A percentile compares a stretch with the other conserved stretches of the same genome.
These are phyloP conservation scores for Venturia pyrina DNA, from an alignment of 2,329 filamentous ascomycete species.

Conservation along the genomic window DNA sequence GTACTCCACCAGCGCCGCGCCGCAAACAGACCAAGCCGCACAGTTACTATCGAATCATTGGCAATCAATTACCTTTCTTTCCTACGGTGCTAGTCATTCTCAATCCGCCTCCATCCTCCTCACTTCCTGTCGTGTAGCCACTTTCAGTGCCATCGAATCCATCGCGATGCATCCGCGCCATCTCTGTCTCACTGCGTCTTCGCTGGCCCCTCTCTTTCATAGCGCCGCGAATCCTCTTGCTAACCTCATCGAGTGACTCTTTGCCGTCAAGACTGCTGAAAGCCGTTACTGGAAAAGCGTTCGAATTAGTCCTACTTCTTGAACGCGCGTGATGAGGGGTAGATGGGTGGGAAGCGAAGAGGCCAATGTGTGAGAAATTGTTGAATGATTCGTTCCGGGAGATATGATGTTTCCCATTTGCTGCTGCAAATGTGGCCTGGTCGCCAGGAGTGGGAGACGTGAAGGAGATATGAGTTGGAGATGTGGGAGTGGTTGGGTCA, in stretches of 20 bases:
- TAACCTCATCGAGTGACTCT: conserved; percentile 72
- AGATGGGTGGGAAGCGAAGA: conserved; percentile 83
- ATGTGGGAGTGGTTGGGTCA: conserved; percentile 12
- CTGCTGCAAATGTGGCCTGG: conserved; percentile 12
- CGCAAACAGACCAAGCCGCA: neutral
- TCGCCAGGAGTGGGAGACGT: conserved; percentile 7
- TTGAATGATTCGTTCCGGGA: conserved; percentile 90
- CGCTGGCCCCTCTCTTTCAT: conserved; percentile 68
- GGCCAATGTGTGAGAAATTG: conserved; percentile 75
- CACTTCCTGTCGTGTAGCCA: conserved; percentile 9
- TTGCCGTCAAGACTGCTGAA: conserved; percentile 59
- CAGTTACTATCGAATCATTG: neutral
- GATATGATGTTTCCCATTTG: conserved; percentile 33
- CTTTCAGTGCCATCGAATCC: conserved; percentile 6
- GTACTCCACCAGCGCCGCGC: neutral
- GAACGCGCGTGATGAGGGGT: conserved; percentile 66
- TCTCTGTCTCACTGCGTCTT: conserved; percentile 36
- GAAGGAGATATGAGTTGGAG: conserved; percentile 7
- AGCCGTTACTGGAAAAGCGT: conserved; percentile 55
- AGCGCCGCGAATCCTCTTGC: conserved; percentile 69
- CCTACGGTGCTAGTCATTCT: conserved; percentile 9
- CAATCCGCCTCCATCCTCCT: conserved; percentile 8
- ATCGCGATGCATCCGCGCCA: neutral
- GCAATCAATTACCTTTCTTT: neutral
- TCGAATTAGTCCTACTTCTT: conserved; percentile 53